Evolutionary conservation across 768 basidiomycete genomes (phyloP).

Genomic region (Calocybe indica): DNA sequence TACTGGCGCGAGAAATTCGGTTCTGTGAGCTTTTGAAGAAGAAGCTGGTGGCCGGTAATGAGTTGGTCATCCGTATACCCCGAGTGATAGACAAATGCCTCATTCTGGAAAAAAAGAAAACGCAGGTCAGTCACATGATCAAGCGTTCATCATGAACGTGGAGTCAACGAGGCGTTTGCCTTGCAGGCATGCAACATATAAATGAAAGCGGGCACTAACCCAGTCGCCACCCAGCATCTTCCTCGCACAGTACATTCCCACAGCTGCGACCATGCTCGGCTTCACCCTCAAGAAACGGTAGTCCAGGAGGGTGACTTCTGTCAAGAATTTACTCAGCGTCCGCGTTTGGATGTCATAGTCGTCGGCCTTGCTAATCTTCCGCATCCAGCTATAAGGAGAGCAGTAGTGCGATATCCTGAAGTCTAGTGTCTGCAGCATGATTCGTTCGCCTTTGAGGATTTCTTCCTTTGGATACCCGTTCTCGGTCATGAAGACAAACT

Average conservation of each 20-base stretch:
- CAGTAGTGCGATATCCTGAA: constrained; percentile 97
- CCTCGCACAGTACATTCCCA: constrained; percentile 95
- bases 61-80: constrained; percentile 88
- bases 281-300: constrained; percentile 89
- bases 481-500: constrained; percentile 98
- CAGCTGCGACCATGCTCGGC: constrained; percentile 89
- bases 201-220: constrained; percentile 53
- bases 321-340: constrained; percentile 95
- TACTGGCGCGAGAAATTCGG: constrained; percentile 77
- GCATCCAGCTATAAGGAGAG: constrained; percentile 99
- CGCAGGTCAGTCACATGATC: constrained; percentile 32
- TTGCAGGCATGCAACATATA: constrained; percentile 11
- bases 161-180: constrained; percentile 6
- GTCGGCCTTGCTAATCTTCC: constrained; percentile 97
- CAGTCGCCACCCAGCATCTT: constrained; percentile 93
- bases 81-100: constrained; percentile 89
- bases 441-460: constrained; percentile 96
- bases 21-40: constrained; percentile 80
- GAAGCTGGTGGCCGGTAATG: constrained; percentile 68
- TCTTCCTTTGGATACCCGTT: constrained; percentile 92
- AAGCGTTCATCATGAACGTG: constrained; percentile 10
- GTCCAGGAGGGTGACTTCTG: constrained; percentile 92
- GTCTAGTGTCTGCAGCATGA: constrained; percentile 91
- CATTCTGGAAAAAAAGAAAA: constrained; percentile 52
- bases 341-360: constrained; percentile 98